Evolutionary conservation across 768 basidiomycete species (phyloP), one percentile per base, ranked within the genome.

Genomic region (Melanogaster broomeanus): DNA sequence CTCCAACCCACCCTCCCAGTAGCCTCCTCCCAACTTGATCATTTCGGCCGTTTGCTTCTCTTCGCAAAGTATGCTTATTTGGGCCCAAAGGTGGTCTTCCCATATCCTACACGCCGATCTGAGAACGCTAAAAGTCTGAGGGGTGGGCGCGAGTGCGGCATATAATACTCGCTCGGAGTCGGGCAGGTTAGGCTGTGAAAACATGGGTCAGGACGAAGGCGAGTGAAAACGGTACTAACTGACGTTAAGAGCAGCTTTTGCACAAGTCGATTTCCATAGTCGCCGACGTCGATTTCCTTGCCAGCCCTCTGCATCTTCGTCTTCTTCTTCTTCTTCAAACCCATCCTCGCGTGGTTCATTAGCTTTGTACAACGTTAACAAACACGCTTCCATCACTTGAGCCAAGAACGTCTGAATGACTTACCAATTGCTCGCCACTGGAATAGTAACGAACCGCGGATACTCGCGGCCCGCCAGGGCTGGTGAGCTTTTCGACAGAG

Each of bases 1-100:
- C 33, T 72, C 71, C 13, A 77, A 57, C 1, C 85, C 87, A 18
- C 76, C 77, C 51, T 89, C 87, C 93, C 94, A 96, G 65, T 90
- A 95, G 37, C 87, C 82, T 0, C 85, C 85, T 10, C 77, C 75
- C 6, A 92, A 65, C 34, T 79, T 77, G 10, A 75, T 66, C 61
- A 98, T 78, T 54, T 88, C 84, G 27, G 75, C 77, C 40, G 84
- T 86, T 64, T 88, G 80, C 52, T 88, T 85, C 58, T 92, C 85
- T 63, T 95, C 91, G 60, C 90, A 87, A 34, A 91, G 74, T 43
- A 91, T 77, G 58, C 84, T 85, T 45, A 94, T 74, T 51, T 90
- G 87, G 0, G 90, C 92, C 97, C 97, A 99, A 0, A 98, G 75
- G 63, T 95, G 87, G 62, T 99, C 97, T 62, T 95, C 90, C 95